Evolutionary conservation across 23 red algal species (phyloP).

Genomic region (Cyanidium caldarium): DNA sequence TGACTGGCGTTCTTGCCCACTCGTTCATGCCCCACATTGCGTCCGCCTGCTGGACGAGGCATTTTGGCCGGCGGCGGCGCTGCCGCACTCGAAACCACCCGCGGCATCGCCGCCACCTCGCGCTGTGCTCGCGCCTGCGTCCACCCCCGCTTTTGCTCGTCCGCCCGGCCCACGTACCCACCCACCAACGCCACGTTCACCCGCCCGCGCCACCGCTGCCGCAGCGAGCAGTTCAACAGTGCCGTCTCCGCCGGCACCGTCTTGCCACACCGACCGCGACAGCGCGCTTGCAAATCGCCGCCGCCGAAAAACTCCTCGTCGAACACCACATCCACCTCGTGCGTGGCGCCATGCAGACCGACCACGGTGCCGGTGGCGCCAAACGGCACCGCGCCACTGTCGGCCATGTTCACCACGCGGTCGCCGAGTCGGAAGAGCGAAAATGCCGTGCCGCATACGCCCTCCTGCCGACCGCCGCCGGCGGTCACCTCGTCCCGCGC

Average conservation of each 20-base stretch:
- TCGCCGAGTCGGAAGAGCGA: not conserved
- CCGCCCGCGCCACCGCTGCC: not conserved
- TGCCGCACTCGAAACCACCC: not conserved
- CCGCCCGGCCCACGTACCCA: not conserved
- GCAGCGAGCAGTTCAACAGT: not conserved
- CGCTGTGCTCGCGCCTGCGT: not conserved
- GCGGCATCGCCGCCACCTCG: not conserved
- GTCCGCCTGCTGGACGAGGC: too few relatives aligned
- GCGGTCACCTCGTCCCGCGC: too few relatives aligned
- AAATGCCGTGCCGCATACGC: too few relatives aligned
- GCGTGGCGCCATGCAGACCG: slow-evolving; percentile 8
- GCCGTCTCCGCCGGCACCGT: not conserved
- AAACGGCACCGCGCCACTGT: slow-evolving; percentile 14
- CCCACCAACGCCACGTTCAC: not conserved
- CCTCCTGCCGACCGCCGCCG: too few relatives aligned
- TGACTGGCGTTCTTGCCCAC: too few relatives aligned
- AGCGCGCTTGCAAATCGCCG: slow-evolving; percentile 9
- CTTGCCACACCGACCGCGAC: slow-evolving; percentile 2
- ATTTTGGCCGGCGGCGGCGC: not conserved
- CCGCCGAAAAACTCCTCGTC: slow-evolving; percentile 15
- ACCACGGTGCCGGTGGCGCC: not conserved
- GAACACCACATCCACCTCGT: slow-evolving; percentile 11
- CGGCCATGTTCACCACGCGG: slow-evolving; percentile 5
- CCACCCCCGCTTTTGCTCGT: not conserved
- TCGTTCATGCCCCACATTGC: too few relatives aligned